Evolutionary conservation across 208 protist genomes (phyloP).

Genomic region (Trypanosoma mega): DNA sequence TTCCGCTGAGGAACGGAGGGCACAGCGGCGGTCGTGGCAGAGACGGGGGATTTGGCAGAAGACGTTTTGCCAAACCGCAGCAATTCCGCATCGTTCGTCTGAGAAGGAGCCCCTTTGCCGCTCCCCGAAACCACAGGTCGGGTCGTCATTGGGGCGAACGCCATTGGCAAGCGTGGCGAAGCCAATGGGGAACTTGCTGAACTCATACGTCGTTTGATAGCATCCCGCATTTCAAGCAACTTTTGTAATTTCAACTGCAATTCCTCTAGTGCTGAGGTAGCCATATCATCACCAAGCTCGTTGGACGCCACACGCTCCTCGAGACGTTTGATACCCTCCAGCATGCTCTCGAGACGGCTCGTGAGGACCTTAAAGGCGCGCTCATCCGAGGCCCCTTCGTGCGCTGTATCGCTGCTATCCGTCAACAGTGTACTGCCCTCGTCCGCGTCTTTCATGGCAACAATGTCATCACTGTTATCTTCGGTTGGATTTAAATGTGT

Average conservation of each 20-base stretch:
- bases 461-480: too few relatives aligned
- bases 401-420: neutral
- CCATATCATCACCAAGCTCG: conserved; percentile 59
- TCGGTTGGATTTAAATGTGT: too few relatives aligned
- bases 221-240: conserved; percentile 78
- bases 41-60: too few relatives aligned
- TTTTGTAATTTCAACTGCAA: conserved; percentile 79
- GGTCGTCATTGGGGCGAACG: conserved; percentile 1
- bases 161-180: too few relatives aligned
- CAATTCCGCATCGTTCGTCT: too few relatives aligned
- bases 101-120: too few relatives aligned
- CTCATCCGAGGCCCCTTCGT: neutral
- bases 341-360: conserved; percentile 64
- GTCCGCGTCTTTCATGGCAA: too few relatives aligned
- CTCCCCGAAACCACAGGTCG: too few relatives aligned
- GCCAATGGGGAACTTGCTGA: conserved; percentile 18
- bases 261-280: conserved; percentile 62
- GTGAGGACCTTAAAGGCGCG: conserved; percentile 57
- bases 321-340: conserved; percentile 75
- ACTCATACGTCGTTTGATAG: conserved; percentile 55
- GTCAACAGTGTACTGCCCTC: too few relatives aligned
- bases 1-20: too few relatives aligned
- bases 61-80: too few relatives aligned
- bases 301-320: conserved; percentile 64
- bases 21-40: too few relatives aligned